Conservation (phyloP, 108 stramenopile genomes). For the Mediolabrus comicus region DNA sequence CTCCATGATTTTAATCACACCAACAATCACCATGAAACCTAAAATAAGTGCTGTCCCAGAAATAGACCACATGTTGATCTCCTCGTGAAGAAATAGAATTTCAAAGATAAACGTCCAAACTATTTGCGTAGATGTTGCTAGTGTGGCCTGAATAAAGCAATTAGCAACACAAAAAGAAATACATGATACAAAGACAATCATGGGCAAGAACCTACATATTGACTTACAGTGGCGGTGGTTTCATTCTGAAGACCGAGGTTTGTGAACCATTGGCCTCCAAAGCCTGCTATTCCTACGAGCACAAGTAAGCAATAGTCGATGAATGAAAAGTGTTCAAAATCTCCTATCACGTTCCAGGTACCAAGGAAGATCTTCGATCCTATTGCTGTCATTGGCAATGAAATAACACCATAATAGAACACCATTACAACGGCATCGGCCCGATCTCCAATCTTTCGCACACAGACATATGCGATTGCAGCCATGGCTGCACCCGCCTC, state of each 20-base stretch:
- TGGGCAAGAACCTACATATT: no score
- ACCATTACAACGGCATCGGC: conserved; percentile 41
- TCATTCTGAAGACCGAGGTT: conserved; percentile 40
- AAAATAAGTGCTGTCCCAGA: conserved; percentile 36
- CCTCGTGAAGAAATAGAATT: conserved; percentile 32
- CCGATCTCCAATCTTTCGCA: conserved; percentile 42
- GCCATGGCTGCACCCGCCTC: conserved; percentile 42
- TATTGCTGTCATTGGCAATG: conserved; percentile 28
- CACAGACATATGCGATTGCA: conserved; percentile 42
- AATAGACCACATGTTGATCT: conserved; percentile 25
- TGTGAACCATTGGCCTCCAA: conserved; percentile 45
- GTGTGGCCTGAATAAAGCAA: conserved; percentile 21
- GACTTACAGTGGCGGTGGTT: conserved; percentile 37
- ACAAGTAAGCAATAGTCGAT: conserved; percentile 25
- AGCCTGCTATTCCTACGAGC: conserved; percentile 37
- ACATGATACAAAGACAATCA: background rate
- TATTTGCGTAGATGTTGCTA: conserved; percentile 46
- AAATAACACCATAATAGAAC: conserved; percentile 35
- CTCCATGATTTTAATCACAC: conserved; percentile 26
- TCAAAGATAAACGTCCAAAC: conserved; percentile 49
- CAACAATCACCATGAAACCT: conserved; percentile 44
- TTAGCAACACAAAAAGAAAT: background rate
- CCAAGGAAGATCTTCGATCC: conserved; percentile 32
- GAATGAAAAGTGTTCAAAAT: conserved; percentile 7
- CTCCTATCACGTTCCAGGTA: conserved; percentile 32